Evolutionary conservation across 176 grass and related monocot genomes (phyloP).

Genomic region (Aegilops umbellulata): DNA sequence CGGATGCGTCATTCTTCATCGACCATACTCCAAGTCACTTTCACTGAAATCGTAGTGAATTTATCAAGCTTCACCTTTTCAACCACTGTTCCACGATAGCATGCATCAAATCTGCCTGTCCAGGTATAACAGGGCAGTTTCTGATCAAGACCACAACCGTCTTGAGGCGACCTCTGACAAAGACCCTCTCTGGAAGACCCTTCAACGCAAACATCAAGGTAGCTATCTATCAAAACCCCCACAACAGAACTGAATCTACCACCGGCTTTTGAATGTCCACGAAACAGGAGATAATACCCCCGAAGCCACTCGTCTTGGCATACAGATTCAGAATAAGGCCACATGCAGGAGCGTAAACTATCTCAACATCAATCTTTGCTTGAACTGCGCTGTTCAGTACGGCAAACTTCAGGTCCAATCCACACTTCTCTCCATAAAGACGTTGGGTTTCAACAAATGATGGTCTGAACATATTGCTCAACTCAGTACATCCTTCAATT

Average conservation of each 20-base stretch:
- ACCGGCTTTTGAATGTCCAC: neutral
- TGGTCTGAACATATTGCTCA: too few relatives aligned
- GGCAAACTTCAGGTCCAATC: conserved; percentile 14
- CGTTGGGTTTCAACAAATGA: neutral
- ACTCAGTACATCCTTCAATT: too few relatives aligned
- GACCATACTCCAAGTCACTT: conserved; percentile 5
- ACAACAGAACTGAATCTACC: conserved; percentile 16
- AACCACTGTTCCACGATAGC: conserved; percentile 1
- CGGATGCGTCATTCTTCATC: neutral
- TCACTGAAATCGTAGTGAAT: neutral
- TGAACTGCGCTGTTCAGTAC: conserved; percentile 19
- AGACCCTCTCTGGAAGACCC: neutral
- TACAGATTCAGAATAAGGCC: conserved; percentile 21
- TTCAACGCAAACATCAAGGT: conserved; percentile 23
- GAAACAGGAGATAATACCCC: neutral
- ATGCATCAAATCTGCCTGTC: neutral
- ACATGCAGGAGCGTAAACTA: conserved; percentile 1
- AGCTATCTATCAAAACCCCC: neutral
- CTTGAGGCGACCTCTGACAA: too few relatives aligned
- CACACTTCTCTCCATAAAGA: conserved; percentile 28
- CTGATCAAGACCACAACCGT: neutral
- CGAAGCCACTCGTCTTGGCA: conserved; percentile 30
- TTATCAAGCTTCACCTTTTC: neutral
- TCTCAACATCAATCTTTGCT: conserved; percentile 19
- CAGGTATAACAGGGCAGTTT: neutral